A percentile compares a stretch with the other conserved stretches of the same genome.
Evolutionary conservation across 441 rosid genomes (phyloP).

Genomic region (Bruguiera hainesii): DNA sequence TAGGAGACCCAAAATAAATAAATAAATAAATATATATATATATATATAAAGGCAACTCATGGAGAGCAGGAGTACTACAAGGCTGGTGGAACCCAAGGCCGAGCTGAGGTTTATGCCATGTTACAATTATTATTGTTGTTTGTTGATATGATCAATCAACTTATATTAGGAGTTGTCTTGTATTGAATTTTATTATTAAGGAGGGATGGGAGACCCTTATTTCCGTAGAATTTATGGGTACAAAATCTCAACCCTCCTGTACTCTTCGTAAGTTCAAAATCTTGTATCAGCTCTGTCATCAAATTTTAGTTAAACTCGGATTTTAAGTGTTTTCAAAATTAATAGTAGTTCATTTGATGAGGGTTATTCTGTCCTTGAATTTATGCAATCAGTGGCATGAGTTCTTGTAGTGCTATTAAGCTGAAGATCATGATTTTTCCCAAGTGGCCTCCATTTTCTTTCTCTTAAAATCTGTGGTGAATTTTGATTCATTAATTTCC

Average conservation of each 20-base stretch:
- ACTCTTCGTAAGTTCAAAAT: too few relatives aligned
- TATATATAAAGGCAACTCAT: constrained; percentile 30
- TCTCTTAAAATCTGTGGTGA: background rate
- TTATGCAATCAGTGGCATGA: too few relatives aligned
- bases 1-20: background rate
- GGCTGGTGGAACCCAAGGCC: constrained; percentile 45
- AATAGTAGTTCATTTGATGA: too few relatives aligned
- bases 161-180: background rate
- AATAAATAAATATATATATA: too few relatives aligned
- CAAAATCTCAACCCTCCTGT: too few relatives aligned
- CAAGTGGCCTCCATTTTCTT: too few relatives aligned
- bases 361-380: too few relatives aligned
- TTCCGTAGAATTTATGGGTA: too few relatives aligned
- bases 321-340: background rate
- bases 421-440: background rate
- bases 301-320: background rate
- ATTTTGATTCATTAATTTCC: background rate
- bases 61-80: constrained; percentile 30
- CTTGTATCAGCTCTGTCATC: too few relatives aligned
- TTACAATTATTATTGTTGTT: background rate
- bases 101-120: constrained; percentile 29
- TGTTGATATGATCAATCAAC: too few relatives aligned
- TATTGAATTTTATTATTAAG: background rate
- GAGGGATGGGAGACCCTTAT: too few relatives aligned
- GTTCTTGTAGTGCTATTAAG: too few relatives aligned